A percentile compares a stretch with the other conserved stretches of the same genome.
Evolutionary conservation across 2,329 filamentous ascomycete species (phyloP).

Genomic region (Diaporthe caulivora): DNA sequence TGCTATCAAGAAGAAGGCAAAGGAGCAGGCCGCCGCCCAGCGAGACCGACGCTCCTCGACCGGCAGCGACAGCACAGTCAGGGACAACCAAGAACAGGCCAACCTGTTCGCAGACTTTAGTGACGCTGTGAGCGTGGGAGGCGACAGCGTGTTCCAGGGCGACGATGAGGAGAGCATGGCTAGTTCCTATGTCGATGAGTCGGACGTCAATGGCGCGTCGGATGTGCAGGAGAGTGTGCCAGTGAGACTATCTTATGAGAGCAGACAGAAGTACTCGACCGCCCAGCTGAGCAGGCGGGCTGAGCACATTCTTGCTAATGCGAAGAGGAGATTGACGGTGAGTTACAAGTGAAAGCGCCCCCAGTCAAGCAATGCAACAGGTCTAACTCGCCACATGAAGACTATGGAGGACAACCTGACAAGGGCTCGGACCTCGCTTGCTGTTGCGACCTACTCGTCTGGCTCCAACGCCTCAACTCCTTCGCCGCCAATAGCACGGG

Average conservation of each 20-base stretch:
- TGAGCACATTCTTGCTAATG: constrained; percentile 92
- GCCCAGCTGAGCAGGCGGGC: constrained; percentile 84
- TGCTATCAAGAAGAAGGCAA: constrained; percentile 59
- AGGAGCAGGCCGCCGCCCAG: constrained; percentile 50
- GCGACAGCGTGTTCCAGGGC: constrained; percentile 75
- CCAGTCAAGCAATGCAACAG: neutral
- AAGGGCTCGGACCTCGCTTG: constrained; percentile 78
- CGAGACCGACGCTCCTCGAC: constrained; percentile 67
- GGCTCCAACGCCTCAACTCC: constrained; percentile 65
- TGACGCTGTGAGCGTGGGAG: constrained; percentile 68
- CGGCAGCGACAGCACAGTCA: constrained; percentile 73
- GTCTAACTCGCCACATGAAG: constrained; percentile 58
- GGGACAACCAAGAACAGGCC: constrained; percentile 57
- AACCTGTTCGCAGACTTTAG: constrained; percentile 70
- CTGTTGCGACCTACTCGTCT: constrained; percentile 72
- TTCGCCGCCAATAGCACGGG: constrained; percentile 61
- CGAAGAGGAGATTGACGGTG: constrained; percentile 89
- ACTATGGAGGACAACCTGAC: constrained; percentile 94
- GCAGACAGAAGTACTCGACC: constrained; percentile 77
- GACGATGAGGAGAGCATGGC: constrained; percentile 77
- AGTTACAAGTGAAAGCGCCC: constrained; percentile 50
- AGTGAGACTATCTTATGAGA: constrained; percentile 42
- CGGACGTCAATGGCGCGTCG: constrained; percentile 38
- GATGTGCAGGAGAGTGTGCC: neutral
- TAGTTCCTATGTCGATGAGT: constrained; percentile 65